A percentile compares a stretch with the other conserved stretches of the same genome.
phyloP scores from a whole-genome alignment of 495 filamentous ascomycete species.

The Hypoxylon perforatum region DNA sequence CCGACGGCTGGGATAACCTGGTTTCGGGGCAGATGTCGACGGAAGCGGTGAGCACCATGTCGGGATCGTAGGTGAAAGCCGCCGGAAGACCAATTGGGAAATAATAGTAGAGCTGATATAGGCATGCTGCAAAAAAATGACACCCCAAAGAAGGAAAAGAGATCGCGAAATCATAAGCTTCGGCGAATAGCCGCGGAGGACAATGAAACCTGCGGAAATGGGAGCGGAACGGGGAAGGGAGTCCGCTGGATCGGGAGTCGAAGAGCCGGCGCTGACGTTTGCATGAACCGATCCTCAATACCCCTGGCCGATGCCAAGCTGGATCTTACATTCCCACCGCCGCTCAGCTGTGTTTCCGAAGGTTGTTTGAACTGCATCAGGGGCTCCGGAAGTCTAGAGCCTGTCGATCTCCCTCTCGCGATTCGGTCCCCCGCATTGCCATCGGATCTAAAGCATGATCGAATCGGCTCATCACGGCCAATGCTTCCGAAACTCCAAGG shows the following conservation, averaged over 20 bases:
- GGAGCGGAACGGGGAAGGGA: conserved; percentile 28
- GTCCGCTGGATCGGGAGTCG: conserved; percentile 18
- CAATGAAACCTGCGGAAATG: conserved; percentile 34
- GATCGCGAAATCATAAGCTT: conserved; percentile 5
- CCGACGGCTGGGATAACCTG: conserved; percentile 42
- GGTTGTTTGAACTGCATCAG: conserved; percentile 1
- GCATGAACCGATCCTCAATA: conserved; percentile 13
- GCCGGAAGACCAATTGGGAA: conserved; percentile 56
- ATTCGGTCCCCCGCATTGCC: conserved; percentile 5
- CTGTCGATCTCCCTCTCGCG: conserved; percentile 22
- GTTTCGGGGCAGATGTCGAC: conserved; percentile 38
- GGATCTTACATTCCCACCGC: not conserved
- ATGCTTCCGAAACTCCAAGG: too few relatives aligned
- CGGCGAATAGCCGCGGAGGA: conserved; percentile 14
- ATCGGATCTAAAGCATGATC: conserved; percentile 14
- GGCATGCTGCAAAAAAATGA: conserved; percentile 8
- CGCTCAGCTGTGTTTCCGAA: not conserved
- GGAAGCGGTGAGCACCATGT: conserved; percentile 47
- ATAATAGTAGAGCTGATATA: conserved; percentile 43
- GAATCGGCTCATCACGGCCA: not conserved
- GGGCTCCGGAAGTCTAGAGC: conserved; percentile 30
- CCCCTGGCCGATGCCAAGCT: not conserved
- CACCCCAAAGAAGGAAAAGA: conserved; percentile 4
- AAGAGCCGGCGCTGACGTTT: conserved; percentile 3
- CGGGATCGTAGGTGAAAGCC: conserved; percentile 63